phyloP scores from a whole-genome alignment of 129 eudicot species.

The Artemisia argyi region DNA sequence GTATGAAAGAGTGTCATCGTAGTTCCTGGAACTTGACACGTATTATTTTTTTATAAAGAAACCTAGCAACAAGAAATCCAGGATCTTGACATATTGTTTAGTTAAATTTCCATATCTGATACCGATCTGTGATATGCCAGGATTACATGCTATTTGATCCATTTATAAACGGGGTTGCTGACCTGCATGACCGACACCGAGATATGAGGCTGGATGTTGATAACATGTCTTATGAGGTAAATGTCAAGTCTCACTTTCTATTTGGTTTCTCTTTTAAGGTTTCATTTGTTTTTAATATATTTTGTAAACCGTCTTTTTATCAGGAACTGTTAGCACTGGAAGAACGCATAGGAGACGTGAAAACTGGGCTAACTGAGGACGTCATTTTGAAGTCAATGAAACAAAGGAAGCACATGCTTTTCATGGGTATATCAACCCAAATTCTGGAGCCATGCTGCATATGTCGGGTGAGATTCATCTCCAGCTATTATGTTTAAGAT shows the following conservation, averaged over 20 bases:
- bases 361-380: constrained; percentile 76
- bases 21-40: background rate
- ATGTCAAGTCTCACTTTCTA: background rate
- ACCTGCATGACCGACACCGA: constrained; percentile 78
- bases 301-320: constrained; percentile 6
- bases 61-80: background rate
- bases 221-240: constrained; percentile 91
- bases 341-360: constrained; percentile 76
- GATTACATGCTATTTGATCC: constrained; percentile 67
- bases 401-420: constrained; percentile 47
- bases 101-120: background rate
- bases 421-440: constrained; percentile 32
- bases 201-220: constrained; percentile 94
- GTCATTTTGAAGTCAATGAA: constrained; percentile 46
- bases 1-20: background rate
- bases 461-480: constrained; percentile 60
- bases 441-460: constrained; percentile 56
- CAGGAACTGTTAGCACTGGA: constrained; percentile 83
- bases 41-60: background rate
- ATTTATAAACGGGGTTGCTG: constrained; percentile 55
- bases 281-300: background rate
- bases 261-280: background rate
- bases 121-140: constrained; percentile 31
- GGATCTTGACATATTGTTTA: constrained; percentile 1
- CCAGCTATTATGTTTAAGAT: background rate